Percentiles rank a stretch among this genome's conserved stretches.
Conservation (phyloP, 352 stramenopile species). For the Phytophthora pinifolia region DNA sequence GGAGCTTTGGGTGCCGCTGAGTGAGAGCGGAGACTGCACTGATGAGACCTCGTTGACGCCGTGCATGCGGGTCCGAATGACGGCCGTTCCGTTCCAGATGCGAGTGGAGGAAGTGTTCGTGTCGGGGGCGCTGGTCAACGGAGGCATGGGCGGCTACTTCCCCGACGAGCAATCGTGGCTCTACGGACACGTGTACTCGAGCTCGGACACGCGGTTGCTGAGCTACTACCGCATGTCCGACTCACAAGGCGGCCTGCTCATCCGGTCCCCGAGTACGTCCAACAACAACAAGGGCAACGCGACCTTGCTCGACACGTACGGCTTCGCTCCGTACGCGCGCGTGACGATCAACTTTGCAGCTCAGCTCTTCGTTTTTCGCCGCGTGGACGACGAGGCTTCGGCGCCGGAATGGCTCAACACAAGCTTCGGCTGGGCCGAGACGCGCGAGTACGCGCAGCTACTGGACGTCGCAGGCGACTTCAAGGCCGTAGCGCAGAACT, state of each 20-base stretch:
- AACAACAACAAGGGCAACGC: constrained; percentile 81
- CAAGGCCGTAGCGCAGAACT: constrained; percentile 55
- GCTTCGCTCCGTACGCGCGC: constrained; percentile 58
- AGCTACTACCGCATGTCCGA: constrained; percentile 82
- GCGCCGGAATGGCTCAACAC: constrained; percentile 68
- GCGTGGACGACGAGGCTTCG: constrained; percentile 52
- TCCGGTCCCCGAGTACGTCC: constrained; percentile 62
- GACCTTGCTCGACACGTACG: constrained; percentile 44
- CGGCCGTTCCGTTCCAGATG: constrained; percentile 73
- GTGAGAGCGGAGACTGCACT: constrained; percentile 30
- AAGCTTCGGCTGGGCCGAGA: constrained; percentile 57
- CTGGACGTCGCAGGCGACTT: constrained; percentile 64
- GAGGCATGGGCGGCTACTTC: constrained; percentile 77
- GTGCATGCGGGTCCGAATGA: constrained; percentile 79
- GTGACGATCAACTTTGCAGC: constrained; percentile 79
- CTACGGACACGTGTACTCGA: constrained; percentile 71
- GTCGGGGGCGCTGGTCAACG: constrained; percentile 43
- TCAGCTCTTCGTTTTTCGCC: constrained; percentile 75
- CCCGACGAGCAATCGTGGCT: constrained; percentile 53
- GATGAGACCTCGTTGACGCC: constrained; percentile 27
- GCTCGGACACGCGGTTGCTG: constrained; percentile 60
- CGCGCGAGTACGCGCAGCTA: constrained; percentile 69
- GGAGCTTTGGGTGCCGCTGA: constrained; percentile 72
- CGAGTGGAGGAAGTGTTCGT: constrained; percentile 66
- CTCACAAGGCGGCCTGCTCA: constrained; percentile 62